These are phyloP conservation scores for Xylaria sp. DNA, from an alignment of 2,329 filamentous ascomycete genomes.

Conservation along the genomic window DNA sequence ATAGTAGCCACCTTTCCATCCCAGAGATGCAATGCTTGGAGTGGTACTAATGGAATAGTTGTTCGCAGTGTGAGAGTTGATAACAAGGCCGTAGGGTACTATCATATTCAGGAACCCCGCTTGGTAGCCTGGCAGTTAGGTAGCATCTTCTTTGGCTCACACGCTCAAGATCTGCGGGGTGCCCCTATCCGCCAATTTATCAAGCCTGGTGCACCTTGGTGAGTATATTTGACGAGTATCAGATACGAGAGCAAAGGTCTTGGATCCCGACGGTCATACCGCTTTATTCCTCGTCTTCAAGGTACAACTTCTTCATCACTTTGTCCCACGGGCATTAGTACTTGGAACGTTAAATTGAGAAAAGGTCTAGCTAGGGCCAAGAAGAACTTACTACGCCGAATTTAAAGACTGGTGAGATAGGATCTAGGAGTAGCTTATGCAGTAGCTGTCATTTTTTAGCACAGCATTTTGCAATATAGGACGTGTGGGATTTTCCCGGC, in stretches of 20 bases:
- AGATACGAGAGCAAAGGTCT: slow-evolving; percentile 29
- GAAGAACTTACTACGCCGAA: too few relatives aligned
- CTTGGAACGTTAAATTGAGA: too few relatives aligned
- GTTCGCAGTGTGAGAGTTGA: not conserved
- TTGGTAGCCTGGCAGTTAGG: not conserved
- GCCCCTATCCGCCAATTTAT: not conserved
- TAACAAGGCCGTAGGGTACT: not conserved
- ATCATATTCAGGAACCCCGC: not conserved
- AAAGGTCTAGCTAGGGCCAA: too few relatives aligned
- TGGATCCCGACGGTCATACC: slow-evolving; percentile 14
- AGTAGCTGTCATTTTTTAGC: too few relatives aligned
- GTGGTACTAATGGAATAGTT: not conserved
- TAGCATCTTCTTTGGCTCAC: not conserved
- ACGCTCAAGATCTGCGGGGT: not conserved
- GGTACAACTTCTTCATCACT: slow-evolving; percentile 29
- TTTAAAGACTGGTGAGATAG: too few relatives aligned
- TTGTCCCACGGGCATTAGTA: too few relatives aligned
- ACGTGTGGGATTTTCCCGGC: too few relatives aligned
- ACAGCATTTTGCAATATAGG: too few relatives aligned
- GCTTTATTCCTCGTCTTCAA: slow-evolving; percentile 25
- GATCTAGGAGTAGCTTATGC: too few relatives aligned
- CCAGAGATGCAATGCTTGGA: not conserved
- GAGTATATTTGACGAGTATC: slow-evolving; percentile 12
- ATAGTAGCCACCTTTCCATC: not conserved
- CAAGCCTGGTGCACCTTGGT: not conserved